Percentiles rank a stretch among this genome's conserved stretches.
Conservation (phyloP, 805 yeast genomes). For the Metschnikowia vanudenii region DNA sequence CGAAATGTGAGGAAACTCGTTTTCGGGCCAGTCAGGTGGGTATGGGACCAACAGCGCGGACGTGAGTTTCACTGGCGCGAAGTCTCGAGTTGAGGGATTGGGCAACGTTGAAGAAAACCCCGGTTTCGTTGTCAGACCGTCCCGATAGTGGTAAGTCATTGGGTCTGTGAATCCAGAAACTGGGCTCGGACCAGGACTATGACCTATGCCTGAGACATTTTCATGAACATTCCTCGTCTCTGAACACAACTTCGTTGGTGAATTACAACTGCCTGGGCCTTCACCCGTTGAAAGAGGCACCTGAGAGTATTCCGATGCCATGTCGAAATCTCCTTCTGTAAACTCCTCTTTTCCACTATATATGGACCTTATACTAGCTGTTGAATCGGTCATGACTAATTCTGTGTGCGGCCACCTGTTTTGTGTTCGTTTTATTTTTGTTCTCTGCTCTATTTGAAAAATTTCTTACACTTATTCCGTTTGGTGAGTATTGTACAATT, state of each 20-base stretch:
- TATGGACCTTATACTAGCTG: constrained; percentile 41
- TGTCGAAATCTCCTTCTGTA: constrained; percentile 12
- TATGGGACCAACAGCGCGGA: neutral
- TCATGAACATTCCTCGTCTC: too few relatives aligned
- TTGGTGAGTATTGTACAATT: neutral
- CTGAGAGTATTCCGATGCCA: constrained; percentile 1
- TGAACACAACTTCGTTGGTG: too few relatives aligned
- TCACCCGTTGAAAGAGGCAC: neutral
- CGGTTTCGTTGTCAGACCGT: too few relatives aligned
- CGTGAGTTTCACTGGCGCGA: neutral
- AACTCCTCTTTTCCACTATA: constrained; percentile 33
- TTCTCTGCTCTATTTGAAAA: neutral
- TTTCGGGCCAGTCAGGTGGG: constrained; percentile 7
- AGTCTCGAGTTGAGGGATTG: neutral
- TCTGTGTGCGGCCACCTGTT: neutral
- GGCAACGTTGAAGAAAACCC: neutral
- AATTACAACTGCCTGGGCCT: too few relatives aligned
- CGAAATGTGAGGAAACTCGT: constrained; percentile 1
- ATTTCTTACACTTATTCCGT: too few relatives aligned
- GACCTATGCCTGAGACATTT: too few relatives aligned
- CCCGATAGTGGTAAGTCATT: too few relatives aligned
- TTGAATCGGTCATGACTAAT: constrained; percentile 39
- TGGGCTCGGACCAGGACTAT: too few relatives aligned
- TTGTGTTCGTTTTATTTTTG: neutral
- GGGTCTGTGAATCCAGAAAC: too few relatives aligned